Base-by-base conservation (phyloP, 345 rosid species). In the Adansonia digitata region DNA sequence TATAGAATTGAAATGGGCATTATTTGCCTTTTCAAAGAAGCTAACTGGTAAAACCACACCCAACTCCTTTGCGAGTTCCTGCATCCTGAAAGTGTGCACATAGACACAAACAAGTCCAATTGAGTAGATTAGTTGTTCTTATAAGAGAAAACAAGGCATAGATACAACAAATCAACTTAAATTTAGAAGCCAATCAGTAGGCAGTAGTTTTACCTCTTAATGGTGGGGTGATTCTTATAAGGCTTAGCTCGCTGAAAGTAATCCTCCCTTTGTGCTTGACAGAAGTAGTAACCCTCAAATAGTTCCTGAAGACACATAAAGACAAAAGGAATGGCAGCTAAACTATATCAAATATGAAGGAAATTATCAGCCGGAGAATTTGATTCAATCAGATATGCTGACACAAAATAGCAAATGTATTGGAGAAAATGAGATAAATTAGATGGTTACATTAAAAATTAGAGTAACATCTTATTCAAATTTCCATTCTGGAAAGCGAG, bases 241-340 rank as follows among this genome's bases (percentile, higher is more conserved):
- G 99, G 97, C 82, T 88, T 90, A 55, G 98, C 94, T 77, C 92
- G 85, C 73, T 79, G 80, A 79, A 94, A 85, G 78, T 69, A 91
- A 74, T 90, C 97, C 77, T 95, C 96, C 81, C 93, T 88, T 79
- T 95, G 99, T 18, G 98, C 98, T 88, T 95, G 98, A 81, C 97
- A 95, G 77, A 95, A 95, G 88, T 95, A 95, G 87, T 88, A 87
- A 51, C 98, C 96, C 77, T 95, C 99, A 80, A 95, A 95, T 35
- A 95, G 90, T 81, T 95, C 99, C 97, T 94, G 83, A 37, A 71
- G 10, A 72, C 24, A 52, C 62, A 66, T 35, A 70, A 37, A 53
- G 22, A 59, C 42, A 75, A 48, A 73, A 63, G 34, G 34, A 26
- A 67, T 27, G 22, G 48, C 15, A 75, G 39, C 18, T 53, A 64